A percentile compares a stretch with the other conserved stretches of the same genome.
phyloP scores from a whole-genome alignment of 345 rosid species.

The Sisymbrium irio region DNA sequence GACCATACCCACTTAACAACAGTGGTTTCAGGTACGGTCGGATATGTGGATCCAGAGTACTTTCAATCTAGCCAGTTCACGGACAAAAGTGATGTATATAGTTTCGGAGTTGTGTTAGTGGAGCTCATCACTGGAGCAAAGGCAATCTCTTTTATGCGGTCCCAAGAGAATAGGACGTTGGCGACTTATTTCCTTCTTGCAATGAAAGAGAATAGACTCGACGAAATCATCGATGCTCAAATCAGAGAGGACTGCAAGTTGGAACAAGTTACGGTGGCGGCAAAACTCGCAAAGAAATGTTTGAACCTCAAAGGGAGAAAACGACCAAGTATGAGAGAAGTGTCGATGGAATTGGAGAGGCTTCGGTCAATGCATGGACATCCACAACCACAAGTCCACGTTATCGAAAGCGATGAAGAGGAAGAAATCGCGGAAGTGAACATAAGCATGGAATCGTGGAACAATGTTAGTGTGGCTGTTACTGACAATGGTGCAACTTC shows the following conservation, averaged over 20 bases:
- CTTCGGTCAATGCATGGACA: background rate
- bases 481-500: background rate
- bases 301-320: background rate
- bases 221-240: background rate
- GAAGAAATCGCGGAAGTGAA: too few relatives aligned
- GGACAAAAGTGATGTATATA: background rate
- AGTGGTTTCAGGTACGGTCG: background rate
- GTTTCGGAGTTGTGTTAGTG: background rate
- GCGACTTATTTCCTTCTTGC: background rate
- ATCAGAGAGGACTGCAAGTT: background rate
- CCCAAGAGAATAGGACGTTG: background rate
- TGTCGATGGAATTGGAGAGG: background rate
- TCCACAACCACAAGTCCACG: too few relatives aligned
- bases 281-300: background rate
- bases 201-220: background rate
- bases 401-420: too few relatives aligned
- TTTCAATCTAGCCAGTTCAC: background rate
- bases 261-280: background rate
- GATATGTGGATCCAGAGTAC: background rate
- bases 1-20: background rate
- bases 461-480: too few relatives aligned
- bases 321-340: background rate
- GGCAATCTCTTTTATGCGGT: background rate
- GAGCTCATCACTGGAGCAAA: background rate
- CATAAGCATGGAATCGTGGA: too few relatives aligned